A percentile compares a stretch with the other conserved stretches of the same genome.
Evolutionary conservation across 352 stramenopile species (phyloP).

Genomic region (Pythium graminicola): DNA sequence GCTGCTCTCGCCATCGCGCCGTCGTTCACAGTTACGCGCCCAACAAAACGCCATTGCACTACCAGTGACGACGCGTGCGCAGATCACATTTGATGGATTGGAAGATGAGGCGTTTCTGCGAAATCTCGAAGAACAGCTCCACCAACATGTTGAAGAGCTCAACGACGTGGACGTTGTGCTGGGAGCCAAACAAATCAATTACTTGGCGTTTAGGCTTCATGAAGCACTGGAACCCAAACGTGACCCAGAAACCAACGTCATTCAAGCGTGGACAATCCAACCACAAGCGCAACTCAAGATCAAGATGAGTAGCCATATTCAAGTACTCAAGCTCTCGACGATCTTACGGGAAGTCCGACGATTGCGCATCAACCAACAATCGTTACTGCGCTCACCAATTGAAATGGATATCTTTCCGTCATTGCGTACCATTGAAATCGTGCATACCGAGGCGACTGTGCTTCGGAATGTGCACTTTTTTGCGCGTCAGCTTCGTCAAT

Average conservation of each 20-base stretch:
- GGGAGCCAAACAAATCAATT: slow-evolving; percentile 58
- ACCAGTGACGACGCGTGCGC: slow-evolving; percentile 8
- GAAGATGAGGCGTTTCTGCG: slow-evolving; percentile 61
- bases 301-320: slow-evolving; percentile 72
- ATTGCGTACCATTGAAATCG: slow-evolving; percentile 51
- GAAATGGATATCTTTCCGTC: slow-evolving; percentile 83
- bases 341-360: slow-evolving; percentile 66
- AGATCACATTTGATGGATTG: slow-evolving; percentile 45
- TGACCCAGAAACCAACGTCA: slow-evolving; percentile 48
- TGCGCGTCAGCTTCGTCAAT: slow-evolving; percentile 46
- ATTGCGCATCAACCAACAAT: slow-evolving; percentile 57
- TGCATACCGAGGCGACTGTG: slow-evolving; percentile 34
- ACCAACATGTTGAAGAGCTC: slow-evolving; percentile 46
- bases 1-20: slow-evolving; percentile 31
- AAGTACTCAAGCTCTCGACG: slow-evolving; percentile 84
- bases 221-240: slow-evolving; percentile 67
- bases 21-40: slow-evolving; percentile 9
- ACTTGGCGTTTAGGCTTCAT: slow-evolving; percentile 58
- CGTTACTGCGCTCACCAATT: slow-evolving; percentile 30
- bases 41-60: neutral
- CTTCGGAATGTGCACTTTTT: slow-evolving; percentile 66
- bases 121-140: slow-evolving; percentile 58
- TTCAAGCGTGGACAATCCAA: slow-evolving; percentile 77
- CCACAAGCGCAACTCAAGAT: slow-evolving; percentile 46
- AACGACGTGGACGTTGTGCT: slow-evolving; percentile 56